Evolutionary conservation across 129 eudicot species (phyloP).

Genomic region (Flaveria bidentis): DNA sequence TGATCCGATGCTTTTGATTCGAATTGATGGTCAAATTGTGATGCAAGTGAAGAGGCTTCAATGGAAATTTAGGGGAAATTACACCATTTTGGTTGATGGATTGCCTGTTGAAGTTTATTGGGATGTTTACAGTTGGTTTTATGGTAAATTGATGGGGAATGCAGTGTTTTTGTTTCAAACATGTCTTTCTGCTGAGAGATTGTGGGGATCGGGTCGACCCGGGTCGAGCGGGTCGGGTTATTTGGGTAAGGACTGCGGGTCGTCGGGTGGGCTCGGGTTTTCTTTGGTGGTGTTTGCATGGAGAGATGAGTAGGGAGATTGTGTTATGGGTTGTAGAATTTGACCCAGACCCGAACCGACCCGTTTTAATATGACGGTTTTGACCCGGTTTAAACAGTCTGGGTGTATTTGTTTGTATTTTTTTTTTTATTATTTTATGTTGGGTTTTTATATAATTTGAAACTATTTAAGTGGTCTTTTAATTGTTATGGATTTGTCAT

Average conservation of each 20-base stretch:
- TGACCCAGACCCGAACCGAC: too few species aligned
- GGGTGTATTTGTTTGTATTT: neutral
- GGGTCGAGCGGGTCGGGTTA: conserved; percentile 44
- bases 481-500: too few species aligned
- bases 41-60: conserved; percentile 57
- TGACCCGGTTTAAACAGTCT: too few species aligned
- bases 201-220: conserved; percentile 41
- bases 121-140: conserved; percentile 81
- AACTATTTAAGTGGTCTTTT: too few species aligned
- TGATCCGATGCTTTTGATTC: conserved; percentile 50
- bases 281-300: conserved; percentile 73
- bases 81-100: conserved; percentile 65
- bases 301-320: conserved; percentile 55
- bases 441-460: neutral
- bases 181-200: conserved; percentile 48
- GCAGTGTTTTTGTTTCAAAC: conserved; percentile 70
- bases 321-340: neutral
- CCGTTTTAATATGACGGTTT: too few species aligned
- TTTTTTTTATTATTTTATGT: neutral
- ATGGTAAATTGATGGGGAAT: conserved; percentile 50
- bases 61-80: conserved; percentile 80
- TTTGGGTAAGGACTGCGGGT: conserved; percentile 37
- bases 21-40: conserved; percentile 53
- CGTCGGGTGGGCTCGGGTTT: conserved; percentile 52
- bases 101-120: conserved; percentile 74